Percentiles rank a stretch among this genome's conserved stretches.
These are phyloP conservation scores for Pythium biforme DNA, from an alignment of 352 stramenopile genomes.

Conservation along the genomic window DNA sequence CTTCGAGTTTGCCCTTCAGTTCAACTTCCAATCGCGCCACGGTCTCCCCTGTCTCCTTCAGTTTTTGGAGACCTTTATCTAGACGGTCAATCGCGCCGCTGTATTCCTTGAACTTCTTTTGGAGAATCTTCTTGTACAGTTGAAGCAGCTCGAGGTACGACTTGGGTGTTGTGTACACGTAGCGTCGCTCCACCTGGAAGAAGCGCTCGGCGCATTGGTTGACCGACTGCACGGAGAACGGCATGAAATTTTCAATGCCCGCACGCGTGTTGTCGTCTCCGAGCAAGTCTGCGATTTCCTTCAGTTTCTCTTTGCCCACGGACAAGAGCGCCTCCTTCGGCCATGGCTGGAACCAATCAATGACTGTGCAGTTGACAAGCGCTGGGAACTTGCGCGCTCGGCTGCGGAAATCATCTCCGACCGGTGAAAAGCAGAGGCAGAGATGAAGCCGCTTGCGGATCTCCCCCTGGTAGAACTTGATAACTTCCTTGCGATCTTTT, in stretches of 20 bases:
- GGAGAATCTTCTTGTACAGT: slow-evolving; percentile 92
- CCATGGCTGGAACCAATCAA: slow-evolving; percentile 95
- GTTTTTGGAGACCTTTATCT: slow-evolving; percentile 91
- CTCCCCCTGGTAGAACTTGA: slow-evolving; percentile 94
- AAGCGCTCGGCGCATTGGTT: slow-evolving; percentile 92
- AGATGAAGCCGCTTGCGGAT: slow-evolving; percentile 96
- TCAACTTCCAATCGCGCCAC: slow-evolving; percentile 93
- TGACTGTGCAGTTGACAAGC: slow-evolving; percentile 95
- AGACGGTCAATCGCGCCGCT: slow-evolving; percentile 88
- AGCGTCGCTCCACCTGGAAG: slow-evolving; percentile 85
- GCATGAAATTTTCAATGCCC: slow-evolving; percentile 95
- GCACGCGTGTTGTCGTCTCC: slow-evolving; percentile 73
- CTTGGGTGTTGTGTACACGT: slow-evolving; percentile 96
- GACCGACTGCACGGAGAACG: slow-evolving; percentile 93
- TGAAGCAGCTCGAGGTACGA: slow-evolving; percentile 95
- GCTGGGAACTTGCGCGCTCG: slow-evolving; percentile 94
- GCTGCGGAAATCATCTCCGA: slow-evolving; percentile 94
- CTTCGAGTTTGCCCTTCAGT: slow-evolving; percentile 94
- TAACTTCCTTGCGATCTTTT: slow-evolving; percentile 90
- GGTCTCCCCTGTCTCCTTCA: slow-evolving; percentile 92
- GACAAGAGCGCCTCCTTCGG: slow-evolving; percentile 92
- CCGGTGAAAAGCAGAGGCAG: slow-evolving; percentile 94
- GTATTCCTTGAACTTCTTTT: slow-evolving; percentile 91
- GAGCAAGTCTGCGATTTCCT: slow-evolving; percentile 82
- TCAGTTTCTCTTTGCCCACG: slow-evolving; percentile 88